phyloP scores from a whole-genome alignment of 306 rosid genomes.

The Notholithocarpus densiflorus region DNA sequence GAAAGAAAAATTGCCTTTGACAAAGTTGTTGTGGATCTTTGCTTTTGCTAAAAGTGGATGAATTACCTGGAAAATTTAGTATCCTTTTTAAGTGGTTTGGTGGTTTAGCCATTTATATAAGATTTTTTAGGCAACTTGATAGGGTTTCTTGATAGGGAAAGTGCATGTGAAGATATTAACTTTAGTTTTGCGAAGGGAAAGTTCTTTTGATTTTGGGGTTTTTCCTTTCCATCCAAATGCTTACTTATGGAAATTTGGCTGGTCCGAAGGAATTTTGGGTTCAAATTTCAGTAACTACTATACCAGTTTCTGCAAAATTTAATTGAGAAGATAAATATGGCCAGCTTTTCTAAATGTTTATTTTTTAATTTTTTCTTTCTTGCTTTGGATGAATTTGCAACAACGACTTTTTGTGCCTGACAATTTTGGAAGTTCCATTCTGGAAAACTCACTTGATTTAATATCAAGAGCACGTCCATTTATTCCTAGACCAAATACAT shows the following conservation, averaged over 20 bases:
- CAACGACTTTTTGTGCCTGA: background rate
- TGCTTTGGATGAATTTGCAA: background rate
- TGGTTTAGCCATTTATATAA: constrained; percentile 21
- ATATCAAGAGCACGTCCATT: background rate
- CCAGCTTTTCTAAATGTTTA: background rate
- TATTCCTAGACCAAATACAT: background rate
- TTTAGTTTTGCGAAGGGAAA: background rate
- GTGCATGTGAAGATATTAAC: background rate
- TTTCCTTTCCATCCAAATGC: background rate
- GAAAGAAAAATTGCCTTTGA: background rate
- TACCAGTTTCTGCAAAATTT: background rate
- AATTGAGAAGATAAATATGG: background rate
- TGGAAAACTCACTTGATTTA: background rate
- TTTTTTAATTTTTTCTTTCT: background rate
- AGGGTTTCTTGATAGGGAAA: constrained; percentile 18
- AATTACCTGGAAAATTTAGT: background rate
- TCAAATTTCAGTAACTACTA: background rate
- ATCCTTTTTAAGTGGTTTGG: constrained; percentile 10
- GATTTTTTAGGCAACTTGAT: constrained; percentile 4
- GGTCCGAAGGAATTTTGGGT: background rate
- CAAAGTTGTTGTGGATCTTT: constrained; percentile 21
- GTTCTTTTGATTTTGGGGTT: constrained; percentile 15
- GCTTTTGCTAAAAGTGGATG: constrained; percentile 25
- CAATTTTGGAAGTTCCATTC: background rate
- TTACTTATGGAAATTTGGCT: background rate